These are phyloP conservation scores for Metschnikowia sp. DNA, from an alignment of 805 yeast genomes.

Conservation along the genomic window DNA sequence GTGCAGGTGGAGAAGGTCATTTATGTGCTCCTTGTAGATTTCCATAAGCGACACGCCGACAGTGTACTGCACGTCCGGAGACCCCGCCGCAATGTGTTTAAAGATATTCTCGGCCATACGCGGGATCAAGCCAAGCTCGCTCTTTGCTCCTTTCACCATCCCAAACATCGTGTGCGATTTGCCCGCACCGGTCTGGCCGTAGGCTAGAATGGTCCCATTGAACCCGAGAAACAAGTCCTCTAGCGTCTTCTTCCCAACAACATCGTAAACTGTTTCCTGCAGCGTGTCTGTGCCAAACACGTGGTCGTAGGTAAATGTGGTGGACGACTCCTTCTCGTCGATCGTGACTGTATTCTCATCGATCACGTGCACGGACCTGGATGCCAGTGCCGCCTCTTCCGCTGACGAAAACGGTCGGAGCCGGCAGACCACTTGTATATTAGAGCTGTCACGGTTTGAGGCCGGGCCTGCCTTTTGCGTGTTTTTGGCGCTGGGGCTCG, in stretches of 20 bases:
- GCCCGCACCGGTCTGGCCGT: constrained; percentile 80
- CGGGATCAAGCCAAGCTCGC: constrained; percentile 62
- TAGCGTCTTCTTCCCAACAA: constrained; percentile 58
- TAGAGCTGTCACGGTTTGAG: constrained; percentile 14
- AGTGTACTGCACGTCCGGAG: constrained; percentile 55
- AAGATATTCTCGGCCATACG: constrained; percentile 67
- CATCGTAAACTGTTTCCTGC: constrained; percentile 59
- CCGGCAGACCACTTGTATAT: constrained; percentile 68
- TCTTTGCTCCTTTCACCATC: constrained; percentile 8
- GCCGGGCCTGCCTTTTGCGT: not conserved
- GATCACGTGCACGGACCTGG: constrained; percentile 16
- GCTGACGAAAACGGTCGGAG: constrained; percentile 54
- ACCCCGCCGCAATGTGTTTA: constrained; percentile 43
- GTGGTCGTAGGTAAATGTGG: constrained; percentile 57
- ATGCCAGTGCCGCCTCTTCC: constrained; percentile 26
- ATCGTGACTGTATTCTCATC: constrained; percentile 27
- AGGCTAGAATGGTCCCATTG: constrained; percentile 73
- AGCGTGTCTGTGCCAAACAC: constrained; percentile 51
- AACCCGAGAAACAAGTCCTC: constrained; percentile 71
- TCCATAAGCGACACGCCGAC: constrained; percentile 76
- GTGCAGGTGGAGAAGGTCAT: constrained; percentile 56
- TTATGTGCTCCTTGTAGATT: constrained; percentile 72
- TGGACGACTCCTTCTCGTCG: constrained; percentile 25
- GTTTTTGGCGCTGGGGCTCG: not conserved
- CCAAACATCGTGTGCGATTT: constrained; percentile 81